phyloP scores from a whole-genome alignment of 768 basidiomycete genomes.

The Suillus bovinus region DNA sequence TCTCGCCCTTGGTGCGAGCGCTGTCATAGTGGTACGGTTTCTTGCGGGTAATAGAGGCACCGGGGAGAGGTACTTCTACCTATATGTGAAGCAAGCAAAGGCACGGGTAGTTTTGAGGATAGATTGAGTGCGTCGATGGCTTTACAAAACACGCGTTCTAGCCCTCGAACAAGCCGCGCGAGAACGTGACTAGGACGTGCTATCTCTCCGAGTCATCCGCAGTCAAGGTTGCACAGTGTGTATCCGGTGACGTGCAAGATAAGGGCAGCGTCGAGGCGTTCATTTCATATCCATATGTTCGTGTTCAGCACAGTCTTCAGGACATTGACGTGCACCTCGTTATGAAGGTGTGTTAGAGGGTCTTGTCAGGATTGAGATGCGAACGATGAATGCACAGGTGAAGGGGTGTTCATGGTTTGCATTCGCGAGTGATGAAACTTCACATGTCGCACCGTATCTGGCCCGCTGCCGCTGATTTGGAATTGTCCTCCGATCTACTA shows the following conservation, averaged over 20 bases:
- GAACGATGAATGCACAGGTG: too few relatives aligned
- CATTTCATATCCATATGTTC: conserved; percentile 78
- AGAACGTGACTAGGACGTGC: conserved; percentile 94
- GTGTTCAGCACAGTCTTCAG: conserved; percentile 90
- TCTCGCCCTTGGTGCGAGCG: conserved; percentile 87
- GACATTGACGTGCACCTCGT: conserved; percentile 83
- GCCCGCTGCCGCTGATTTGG: too few relatives aligned
- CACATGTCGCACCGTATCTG: too few relatives aligned
- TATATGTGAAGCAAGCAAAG: conserved; percentile 99
- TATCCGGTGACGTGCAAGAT: conserved; percentile 95
- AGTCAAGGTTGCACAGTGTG: conserved; percentile 98
- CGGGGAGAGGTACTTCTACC: conserved; percentile 99
- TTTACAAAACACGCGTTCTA: conserved; percentile 49
- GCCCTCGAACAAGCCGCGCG: conserved; percentile 50
- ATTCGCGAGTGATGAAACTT: too few relatives aligned
- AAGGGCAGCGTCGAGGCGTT: conserved; percentile 95
- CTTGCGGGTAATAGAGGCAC: conserved; percentile 96
- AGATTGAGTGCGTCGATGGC: conserved; percentile 38
- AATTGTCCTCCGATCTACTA: too few relatives aligned
- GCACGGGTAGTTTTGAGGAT: conserved; percentile 93
- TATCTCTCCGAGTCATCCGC: conserved; percentile 53
- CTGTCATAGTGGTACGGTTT: conserved; percentile 98
- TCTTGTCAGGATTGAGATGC: conserved; percentile 81
- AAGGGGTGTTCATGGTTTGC: too few relatives aligned
- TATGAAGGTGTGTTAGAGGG: conserved; percentile 62